Conservation (phyloP, 1,284 basidiomycete genomes). For the Ustilago xerochloae region DNA sequence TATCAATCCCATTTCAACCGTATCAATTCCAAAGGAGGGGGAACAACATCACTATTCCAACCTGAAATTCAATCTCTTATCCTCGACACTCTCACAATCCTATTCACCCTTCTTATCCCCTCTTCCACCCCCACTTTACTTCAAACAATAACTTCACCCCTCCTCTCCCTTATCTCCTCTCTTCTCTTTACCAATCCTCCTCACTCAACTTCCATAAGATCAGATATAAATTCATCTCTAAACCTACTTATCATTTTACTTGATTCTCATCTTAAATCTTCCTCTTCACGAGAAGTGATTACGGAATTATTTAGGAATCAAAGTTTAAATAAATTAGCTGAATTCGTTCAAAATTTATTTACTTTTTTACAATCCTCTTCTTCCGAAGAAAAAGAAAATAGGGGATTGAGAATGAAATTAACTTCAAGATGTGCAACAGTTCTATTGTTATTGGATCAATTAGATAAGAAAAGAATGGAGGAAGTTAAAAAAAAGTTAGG, state of each 20-base stretch:
- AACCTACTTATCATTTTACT: constrained; percentile 7
- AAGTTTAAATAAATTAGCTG: not conserved
- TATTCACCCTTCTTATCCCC: not conserved
- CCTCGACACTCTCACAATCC: constrained; percentile 78
- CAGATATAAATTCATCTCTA: not conserved
- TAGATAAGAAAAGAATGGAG: constrained; percentile 1
- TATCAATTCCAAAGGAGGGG: constrained; percentile 69
- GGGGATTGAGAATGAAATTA: not conserved
- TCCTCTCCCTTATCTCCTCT: constrained; percentile 65
- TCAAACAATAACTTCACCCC: no score
- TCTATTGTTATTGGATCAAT: constrained; percentile 16
- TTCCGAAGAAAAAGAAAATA: not conserved
- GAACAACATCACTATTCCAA: constrained; percentile 77
- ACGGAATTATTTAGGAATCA: no score
- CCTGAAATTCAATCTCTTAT: constrained; percentile 80
- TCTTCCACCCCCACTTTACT: no score
- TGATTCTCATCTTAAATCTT: not conserved
- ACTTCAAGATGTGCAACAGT: constrained; percentile 14
- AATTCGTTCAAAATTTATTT: constrained; percentile 5
- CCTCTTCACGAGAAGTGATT: no score
- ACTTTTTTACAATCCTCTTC: not conserved
- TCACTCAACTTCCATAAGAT: no score
- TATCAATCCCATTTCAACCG: constrained; percentile 3
- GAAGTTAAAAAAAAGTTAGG: not conserved
- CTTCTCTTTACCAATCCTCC: not conserved